Conservation (phyloP, 1,284 basidiomycete species). For the Apiotrichum akiyoshidainum region DNA sequence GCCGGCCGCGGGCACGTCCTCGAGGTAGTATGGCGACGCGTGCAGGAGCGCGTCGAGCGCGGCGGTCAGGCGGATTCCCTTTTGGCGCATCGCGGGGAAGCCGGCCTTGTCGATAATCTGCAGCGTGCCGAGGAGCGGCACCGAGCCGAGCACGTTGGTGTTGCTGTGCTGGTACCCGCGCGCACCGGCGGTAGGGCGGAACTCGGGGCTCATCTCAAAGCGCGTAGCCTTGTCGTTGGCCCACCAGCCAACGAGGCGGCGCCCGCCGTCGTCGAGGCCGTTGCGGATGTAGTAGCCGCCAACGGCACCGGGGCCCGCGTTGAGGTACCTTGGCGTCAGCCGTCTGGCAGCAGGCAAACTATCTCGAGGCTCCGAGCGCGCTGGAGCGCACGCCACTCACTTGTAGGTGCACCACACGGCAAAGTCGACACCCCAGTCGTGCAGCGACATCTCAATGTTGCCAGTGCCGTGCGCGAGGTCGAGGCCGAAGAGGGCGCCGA, state of each 20-base stretch:
- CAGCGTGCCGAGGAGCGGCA: slow-evolving; percentile 74
- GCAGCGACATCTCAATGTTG: slow-evolving; percentile 83
- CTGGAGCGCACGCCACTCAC: slow-evolving; percentile 32
- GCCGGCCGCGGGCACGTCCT: slow-evolving; percentile 2
- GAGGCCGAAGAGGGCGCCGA: slow-evolving; percentile 85
- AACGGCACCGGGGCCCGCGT: slow-evolving; percentile 91
- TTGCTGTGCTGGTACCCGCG: slow-evolving; percentile 96
- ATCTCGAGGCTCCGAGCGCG: too few species aligned
- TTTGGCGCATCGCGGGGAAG: slow-evolving; percentile 64
- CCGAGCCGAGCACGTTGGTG: slow-evolving; percentile 75
- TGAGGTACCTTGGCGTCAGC: slow-evolving; percentile 62
- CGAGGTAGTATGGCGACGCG: slow-evolving; percentile 60
- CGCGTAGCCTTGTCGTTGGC: slow-evolving; percentile 83
- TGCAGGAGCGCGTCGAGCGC: slow-evolving; percentile 65
- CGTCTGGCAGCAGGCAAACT: too few species aligned
- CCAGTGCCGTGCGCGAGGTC: slow-evolving; percentile 95
- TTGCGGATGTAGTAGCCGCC: slow-evolving; percentile 60
- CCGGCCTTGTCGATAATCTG: slow-evolving; percentile 75
- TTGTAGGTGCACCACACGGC: slow-evolving; percentile 98
- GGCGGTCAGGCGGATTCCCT: slow-evolving; percentile 68
- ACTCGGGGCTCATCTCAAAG: slow-evolving; percentile 83
- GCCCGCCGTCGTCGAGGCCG: slow-evolving; percentile 44
- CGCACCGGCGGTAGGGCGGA: slow-evolving; percentile 80
- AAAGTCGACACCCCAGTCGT: slow-evolving; percentile 94
- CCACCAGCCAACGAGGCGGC: slow-evolving; percentile 94